Evolutionary conservation across 441 rosid species (phyloP).

Genomic region (Gossypium schwendimanii): DNA sequence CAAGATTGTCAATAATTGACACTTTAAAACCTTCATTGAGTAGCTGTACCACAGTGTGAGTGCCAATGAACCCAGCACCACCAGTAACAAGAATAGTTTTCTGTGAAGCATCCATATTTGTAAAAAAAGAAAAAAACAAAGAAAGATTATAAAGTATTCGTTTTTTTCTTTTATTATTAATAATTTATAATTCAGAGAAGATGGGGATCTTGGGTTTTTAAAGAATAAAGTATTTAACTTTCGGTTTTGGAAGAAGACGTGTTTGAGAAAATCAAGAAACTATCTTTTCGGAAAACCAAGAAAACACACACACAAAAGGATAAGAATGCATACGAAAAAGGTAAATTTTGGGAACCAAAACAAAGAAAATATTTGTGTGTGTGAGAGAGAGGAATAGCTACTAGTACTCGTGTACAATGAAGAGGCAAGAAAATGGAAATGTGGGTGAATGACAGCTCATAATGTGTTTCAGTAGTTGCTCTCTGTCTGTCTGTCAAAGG

Average conservation of each 20-base stretch:
- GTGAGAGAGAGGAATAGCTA: not conserved
- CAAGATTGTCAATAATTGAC: slow-evolving; percentile 55
- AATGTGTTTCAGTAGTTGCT: too few species aligned
- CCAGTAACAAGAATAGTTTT: slow-evolving; percentile 61
- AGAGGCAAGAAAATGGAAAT: too few species aligned
- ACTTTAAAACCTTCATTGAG: slow-evolving; percentile 53
- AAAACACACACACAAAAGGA: not conserved
- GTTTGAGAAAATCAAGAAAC: slow-evolving; percentile 36
- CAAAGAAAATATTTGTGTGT: not conserved
- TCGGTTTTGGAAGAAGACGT: not conserved
- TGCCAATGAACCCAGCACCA: slow-evolving; percentile 71
- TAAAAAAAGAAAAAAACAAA: not conserved
- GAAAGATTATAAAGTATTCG: not conserved
- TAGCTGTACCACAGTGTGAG: slow-evolving; percentile 61
- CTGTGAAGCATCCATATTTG: slow-evolving; percentile 42
- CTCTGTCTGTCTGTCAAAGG: too few species aligned
- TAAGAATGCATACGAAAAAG: not conserved
- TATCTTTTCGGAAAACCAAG: not conserved
- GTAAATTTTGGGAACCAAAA: not conserved
- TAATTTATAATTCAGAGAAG: not conserved
- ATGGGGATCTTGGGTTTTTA: not conserved
- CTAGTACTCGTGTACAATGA: not conserved
- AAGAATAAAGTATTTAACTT: not conserved
- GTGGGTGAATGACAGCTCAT: too few species aligned
- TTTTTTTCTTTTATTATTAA: not conserved